phyloP scores from a whole-genome alignment of 2,329 filamentous ascomycete genomes.

The Mycosphaerella sp. region DNA sequence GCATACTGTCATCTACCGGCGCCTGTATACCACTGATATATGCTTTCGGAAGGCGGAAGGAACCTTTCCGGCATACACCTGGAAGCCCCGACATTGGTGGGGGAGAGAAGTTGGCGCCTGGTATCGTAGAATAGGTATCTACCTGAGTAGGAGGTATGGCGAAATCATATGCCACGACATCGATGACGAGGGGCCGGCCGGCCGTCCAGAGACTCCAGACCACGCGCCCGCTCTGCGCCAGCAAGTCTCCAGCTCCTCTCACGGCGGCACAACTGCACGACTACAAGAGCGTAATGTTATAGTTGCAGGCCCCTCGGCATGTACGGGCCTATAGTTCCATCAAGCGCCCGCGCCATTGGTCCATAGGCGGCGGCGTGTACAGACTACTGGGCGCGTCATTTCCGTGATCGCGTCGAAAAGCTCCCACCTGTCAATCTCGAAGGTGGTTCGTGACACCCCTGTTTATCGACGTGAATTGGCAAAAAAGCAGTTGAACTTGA shows the following conservation, averaged over 20 bases:
- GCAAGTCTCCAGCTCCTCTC: neutral
- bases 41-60: neutral
- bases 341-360: conserved; percentile 8
- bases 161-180: too few species aligned
- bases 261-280: neutral
- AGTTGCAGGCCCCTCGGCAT: neutral
- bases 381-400: conserved; percentile 10
- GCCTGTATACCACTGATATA: neutral
- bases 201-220: too few species aligned
- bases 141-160: too few species aligned
- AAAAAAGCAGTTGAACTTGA: neutral
- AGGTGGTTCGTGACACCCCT: conserved; percentile 13
- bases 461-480: conserved; percentile 11
- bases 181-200: too few species aligned
- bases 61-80: neutral
- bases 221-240: neutral
- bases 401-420: conserved; percentile 6
- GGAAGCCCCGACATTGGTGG: too few species aligned
- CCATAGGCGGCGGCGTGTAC: conserved; percentile 2
- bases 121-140: too few species aligned
- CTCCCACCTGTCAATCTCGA: conserved; percentile 2
- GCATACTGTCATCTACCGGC: conserved; percentile 4
- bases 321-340: neutral
- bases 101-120: too few species aligned
- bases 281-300: neutral